Percentiles rank a stretch among this genome's conserved stretches.
Evolutionary conservation across 2,329 filamentous ascomycete genomes (phyloP).

Genomic region (Ophiosphaerella narmari): DNA sequence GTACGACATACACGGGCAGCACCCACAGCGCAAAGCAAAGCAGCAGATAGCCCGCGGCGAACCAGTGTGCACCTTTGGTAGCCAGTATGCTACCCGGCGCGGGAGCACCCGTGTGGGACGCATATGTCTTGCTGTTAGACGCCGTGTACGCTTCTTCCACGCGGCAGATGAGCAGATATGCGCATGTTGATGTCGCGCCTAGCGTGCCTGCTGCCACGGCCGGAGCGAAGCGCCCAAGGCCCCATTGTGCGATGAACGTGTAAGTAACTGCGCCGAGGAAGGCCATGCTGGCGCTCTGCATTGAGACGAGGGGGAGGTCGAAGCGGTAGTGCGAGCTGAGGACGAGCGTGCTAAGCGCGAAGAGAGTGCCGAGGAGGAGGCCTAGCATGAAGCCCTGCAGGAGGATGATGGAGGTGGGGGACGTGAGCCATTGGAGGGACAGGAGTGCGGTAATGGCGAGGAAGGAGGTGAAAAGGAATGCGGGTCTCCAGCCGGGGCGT

Average conservation of each 20-base stretch:
- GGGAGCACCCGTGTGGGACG: background rate
- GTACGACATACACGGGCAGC: constrained; percentile 14
- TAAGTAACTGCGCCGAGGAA: constrained; percentile 23
- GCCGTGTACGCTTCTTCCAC: background rate
- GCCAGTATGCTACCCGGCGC: too few species aligned
- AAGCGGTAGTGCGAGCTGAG: constrained; percentile 28
- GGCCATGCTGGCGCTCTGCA: constrained; percentile 29
- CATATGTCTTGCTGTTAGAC: background rate
- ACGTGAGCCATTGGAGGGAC: background rate
- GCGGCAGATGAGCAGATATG: constrained; percentile 8
- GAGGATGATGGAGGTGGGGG: background rate
- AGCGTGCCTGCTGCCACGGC: constrained; percentile 4
- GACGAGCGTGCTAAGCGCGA: constrained; percentile 11
- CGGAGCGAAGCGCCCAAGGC: constrained; percentile 4
- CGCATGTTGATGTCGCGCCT: constrained; percentile 6
- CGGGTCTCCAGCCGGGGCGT: constrained; percentile 2
- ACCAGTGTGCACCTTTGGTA: background rate
- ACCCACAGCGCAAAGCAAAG: constrained; percentile 15
- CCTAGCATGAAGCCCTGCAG: constrained; percentile 23
- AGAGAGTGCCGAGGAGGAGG: constrained; percentile 17
- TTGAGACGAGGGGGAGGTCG: constrained; percentile 39
- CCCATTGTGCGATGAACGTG: constrained; percentile 4
- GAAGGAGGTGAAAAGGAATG: background rate
- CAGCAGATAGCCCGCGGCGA: constrained; percentile 5
- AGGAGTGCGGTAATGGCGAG: background rate